phyloP scores from a whole-genome alignment of 495 filamentous ascomycete genomes.

The Hypomontagnella submonticulosa region DNA sequence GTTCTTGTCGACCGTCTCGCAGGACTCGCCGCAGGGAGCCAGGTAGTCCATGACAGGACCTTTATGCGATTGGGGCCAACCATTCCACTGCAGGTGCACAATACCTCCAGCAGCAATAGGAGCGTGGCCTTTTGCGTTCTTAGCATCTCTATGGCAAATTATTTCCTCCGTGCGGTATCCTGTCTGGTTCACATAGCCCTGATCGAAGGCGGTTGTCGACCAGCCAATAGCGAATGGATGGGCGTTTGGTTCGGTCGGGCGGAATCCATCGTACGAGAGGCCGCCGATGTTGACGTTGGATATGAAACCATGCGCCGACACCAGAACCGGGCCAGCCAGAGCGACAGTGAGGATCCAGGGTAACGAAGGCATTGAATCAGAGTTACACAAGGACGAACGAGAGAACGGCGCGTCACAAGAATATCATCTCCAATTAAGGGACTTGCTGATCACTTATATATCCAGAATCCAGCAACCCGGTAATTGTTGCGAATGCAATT shows the following conservation, averaged over 20 bases:
- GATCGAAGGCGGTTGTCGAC: constrained; percentile 58
- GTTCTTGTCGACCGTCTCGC: constrained; percentile 72
- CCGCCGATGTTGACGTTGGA: constrained; percentile 67
- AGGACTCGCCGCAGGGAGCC: constrained; percentile 75
- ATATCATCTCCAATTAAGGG: not conserved
- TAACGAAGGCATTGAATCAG: not conserved
- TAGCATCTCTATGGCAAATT: constrained; percentile 72
- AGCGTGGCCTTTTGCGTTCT: constrained; percentile 62
- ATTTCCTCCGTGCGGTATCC: constrained; percentile 65
- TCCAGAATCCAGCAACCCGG: constrained; percentile 5
- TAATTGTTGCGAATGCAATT: not conserved
- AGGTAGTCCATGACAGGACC: constrained; percentile 68
- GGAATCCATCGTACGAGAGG: constrained; percentile 58
- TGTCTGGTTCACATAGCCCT: constrained; percentile 64
- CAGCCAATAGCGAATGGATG: constrained; percentile 53
- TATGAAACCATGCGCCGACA: constrained; percentile 70
- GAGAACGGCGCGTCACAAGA: not conserved
- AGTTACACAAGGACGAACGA: not conserved
- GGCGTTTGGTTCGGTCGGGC: constrained; percentile 54
- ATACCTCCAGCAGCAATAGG: constrained; percentile 63
- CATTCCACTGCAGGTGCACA: constrained; percentile 72
- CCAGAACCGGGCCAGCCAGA: constrained; percentile 57
- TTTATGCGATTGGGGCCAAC: constrained; percentile 71
- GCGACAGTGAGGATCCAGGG: constrained; percentile 38
- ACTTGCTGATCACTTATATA: not conserved